Conservation (phyloP, 1,139 yeast genomes). For the Saccharomycopsis hybrid region DNA sequence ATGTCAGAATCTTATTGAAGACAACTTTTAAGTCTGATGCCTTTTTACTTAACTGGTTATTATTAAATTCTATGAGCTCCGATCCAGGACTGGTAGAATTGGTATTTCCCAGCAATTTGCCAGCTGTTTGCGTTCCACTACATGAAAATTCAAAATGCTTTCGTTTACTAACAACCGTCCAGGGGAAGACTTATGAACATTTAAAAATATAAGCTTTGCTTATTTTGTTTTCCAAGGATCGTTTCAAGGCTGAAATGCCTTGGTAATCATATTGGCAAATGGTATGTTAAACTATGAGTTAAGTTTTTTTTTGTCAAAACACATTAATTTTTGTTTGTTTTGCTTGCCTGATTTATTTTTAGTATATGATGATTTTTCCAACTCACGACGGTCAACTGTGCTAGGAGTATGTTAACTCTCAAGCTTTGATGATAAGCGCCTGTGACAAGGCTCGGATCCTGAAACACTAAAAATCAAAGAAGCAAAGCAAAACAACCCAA, state of each 20-base stretch:
- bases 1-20: conserved; percentile 81
- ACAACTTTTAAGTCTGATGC: conserved; percentile 65
- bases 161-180: too few species aligned
- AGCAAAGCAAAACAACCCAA: too few species aligned
- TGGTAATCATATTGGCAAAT: conserved; percentile 1
- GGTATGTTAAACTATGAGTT: not conserved
- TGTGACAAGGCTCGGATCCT: conserved; percentile 95
- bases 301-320: not conserved
- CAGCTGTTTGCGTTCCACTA: too few species aligned
- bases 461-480: too few species aligned
- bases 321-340: not conserved
- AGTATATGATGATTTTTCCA: conserved; percentile 87
- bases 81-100: too few species aligned
- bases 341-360: conserved; percentile 21
- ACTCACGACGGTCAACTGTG: conserved; percentile 99
- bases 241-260: too few species aligned
- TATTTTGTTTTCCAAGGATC: too few species aligned
- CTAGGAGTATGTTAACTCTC: conserved; percentile 57
- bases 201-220: too few species aligned
- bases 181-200: too few species aligned
- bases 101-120: too few species aligned
- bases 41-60: conserved; percentile 20
- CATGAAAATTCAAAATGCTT: too few species aligned
- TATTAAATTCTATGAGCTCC: too few species aligned
- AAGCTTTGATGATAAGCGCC: conserved; percentile 93